Evolutionary conservation across 2,329 filamentous ascomycete genomes (phyloP).

Genomic region (Cladophialophora exuberans): DNA sequence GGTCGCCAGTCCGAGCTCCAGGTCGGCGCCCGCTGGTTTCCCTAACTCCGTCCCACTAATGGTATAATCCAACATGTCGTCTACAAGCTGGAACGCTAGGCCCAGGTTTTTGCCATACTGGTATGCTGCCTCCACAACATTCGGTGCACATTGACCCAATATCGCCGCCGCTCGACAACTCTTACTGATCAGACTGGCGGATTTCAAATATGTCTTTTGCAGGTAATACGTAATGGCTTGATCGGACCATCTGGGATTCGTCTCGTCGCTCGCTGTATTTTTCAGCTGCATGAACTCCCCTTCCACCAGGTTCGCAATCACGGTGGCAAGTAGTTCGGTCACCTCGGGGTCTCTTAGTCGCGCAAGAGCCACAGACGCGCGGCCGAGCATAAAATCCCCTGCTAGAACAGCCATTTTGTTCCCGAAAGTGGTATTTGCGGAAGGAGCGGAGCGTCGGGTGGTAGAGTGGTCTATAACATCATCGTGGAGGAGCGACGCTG

Average conservation of each 20-base stretch:
- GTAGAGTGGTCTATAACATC: conserved; percentile 95
- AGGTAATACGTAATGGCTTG: conserved; percentile 91
- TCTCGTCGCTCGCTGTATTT: conserved; percentile 89
- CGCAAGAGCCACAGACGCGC: conserved; percentile 90
- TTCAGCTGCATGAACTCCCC: conserved; percentile 99
- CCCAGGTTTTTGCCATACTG: conserved; percentile 91
- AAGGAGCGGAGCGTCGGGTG: conserved; percentile 79
- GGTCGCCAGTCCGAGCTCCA: conserved; percentile 91
- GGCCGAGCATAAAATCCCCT: conserved; percentile 91
- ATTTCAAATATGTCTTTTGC: conserved; percentile 98
- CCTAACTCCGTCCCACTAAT: conserved; percentile 81
- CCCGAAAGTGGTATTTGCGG: conserved; percentile 91
- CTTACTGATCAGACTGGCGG: conserved; percentile 92
- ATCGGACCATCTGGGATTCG: conserved; percentile 81
- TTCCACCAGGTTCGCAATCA: conserved; percentile 96
- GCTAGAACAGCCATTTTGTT: conserved; percentile 99
- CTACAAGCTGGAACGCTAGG: conserved; percentile 93
- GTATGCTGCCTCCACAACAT: conserved; percentile 89
- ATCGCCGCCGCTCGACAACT: conserved; percentile 89
- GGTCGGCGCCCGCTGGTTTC: conserved; percentile 91
- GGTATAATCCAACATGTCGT: conserved; percentile 98
- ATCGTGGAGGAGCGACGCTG: conserved; percentile 93
- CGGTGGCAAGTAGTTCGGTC: conserved; percentile 88
- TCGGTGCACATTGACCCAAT: conserved; percentile 73
- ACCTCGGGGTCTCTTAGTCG: conserved; percentile 91